A percentile compares a stretch with the other conserved stretches of the same genome.
These are phyloP conservation scores for Hyaloscypha variabilis DNA, from an alignment of 495 filamentous ascomycete species.

Conservation along the genomic window DNA sequence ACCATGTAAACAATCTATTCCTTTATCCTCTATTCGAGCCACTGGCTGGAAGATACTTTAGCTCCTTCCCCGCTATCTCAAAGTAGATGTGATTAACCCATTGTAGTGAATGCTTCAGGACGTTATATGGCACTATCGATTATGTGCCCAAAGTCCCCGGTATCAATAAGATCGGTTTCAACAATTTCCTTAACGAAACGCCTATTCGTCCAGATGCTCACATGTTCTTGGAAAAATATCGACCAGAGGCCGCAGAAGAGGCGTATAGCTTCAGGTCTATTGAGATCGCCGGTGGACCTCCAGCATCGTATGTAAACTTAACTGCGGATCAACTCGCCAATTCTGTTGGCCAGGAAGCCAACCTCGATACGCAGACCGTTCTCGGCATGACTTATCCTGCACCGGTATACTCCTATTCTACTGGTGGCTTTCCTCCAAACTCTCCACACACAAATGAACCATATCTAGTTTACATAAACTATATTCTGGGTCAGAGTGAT, in stretches of 20 bases:
- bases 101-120: conserved; percentile 56
- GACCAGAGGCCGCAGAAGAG: conserved; percentile 45
- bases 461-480: conserved; percentile 77
- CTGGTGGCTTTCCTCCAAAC: conserved; percentile 62
- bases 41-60: too few relatives aligned
- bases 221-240: conserved; percentile 52
- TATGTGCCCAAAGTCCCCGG: conserved; percentile 37
- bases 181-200: conserved; percentile 69
- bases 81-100: too few relatives aligned
- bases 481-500: conserved; percentile 63
- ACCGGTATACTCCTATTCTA: conserved; percentile 64
- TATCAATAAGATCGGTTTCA: conserved; percentile 61
- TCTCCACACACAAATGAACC: conserved; percentile 74
- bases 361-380: conserved; percentile 73
- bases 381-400: conserved; percentile 61
- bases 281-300: conserved; percentile 61
- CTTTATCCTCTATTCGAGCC: too few relatives aligned
- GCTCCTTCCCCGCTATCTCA: too few relatives aligned
- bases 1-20: too few relatives aligned
- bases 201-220: conserved; percentile 61
- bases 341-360: conserved; percentile 65
- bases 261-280: conserved; percentile 64
- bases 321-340: conserved; percentile 20
- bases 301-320: conserved; percentile 47
- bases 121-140: conserved; percentile 55